Percentiles rank a stretch among this genome's conserved stretches.
Evolutionary conservation across 2,329 filamentous ascomycete species (phyloP).

Genomic region (Dissoconium aciculare): DNA sequence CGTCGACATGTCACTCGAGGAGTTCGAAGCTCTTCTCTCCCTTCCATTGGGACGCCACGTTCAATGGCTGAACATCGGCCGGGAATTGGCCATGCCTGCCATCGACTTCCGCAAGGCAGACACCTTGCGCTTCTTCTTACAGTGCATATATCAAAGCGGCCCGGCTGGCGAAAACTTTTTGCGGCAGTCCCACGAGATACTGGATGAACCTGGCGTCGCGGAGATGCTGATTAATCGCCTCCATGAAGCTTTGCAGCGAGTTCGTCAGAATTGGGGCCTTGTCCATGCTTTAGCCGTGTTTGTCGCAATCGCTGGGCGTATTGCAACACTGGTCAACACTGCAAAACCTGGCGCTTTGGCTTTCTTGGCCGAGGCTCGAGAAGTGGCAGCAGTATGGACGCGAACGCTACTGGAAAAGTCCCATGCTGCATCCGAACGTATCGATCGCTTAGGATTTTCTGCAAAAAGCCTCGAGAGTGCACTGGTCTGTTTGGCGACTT

Average conservation of each 20-base stretch:
- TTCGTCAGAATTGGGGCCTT: slow-evolving; percentile 20
- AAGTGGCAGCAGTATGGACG: slow-evolving; percentile 38
- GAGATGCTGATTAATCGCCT: slow-evolving; percentile 7
- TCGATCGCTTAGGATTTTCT: slow-evolving; percentile 15
- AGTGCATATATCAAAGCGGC: slow-evolving; percentile 42
- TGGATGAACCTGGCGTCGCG: slow-evolving; percentile 28
- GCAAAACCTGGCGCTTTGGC: slow-evolving; percentile 4
- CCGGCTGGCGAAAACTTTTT: slow-evolving; percentile 28
- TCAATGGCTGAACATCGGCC: slow-evolving; percentile 35
- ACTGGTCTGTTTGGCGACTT: slow-evolving; percentile 40
- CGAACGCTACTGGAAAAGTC: slow-evolving; percentile 33
- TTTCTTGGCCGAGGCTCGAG: slow-evolving; percentile 29
- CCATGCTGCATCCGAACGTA: slow-evolving; percentile 24
- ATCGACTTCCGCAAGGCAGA: slow-evolving; percentile 46
- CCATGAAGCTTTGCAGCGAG: slow-evolving; percentile 6
- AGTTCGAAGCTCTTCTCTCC: slow-evolving; percentile 39
- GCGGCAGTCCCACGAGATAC: slow-evolving; percentile 35
- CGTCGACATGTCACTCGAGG: slow-evolving; percentile 32
- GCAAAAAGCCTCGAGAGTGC: slow-evolving; percentile 38
- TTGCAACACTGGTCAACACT: slow-evolving; percentile 11
- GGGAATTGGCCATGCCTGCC: slow-evolving; percentile 38
- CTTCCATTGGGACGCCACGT: slow-evolving; percentile 33
- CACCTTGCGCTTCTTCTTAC: slow-evolving; percentile 35
- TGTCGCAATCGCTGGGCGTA: slow-evolving; percentile 11
- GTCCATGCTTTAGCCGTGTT: slow-evolving; percentile 13